Percentiles rank a stretch among this genome's conserved stretches.
Conservation (phyloP, 1,284 basidiomycete species). For the Termitomyces sp. region DNA sequence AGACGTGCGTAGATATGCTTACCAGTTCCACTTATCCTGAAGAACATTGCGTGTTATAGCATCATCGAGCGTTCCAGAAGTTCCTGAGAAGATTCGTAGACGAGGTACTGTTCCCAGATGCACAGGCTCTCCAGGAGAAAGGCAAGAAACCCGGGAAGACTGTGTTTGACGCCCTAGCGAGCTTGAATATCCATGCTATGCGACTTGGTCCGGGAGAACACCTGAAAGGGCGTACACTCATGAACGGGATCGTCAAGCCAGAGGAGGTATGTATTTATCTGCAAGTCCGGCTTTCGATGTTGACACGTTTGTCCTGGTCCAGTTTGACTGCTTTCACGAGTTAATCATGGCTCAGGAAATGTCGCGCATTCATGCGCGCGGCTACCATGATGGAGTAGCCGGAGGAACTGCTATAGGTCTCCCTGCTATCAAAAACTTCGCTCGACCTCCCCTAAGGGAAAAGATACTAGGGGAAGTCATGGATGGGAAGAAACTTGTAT, state of each 20-base stretch:
- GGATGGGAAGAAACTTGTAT: constrained; percentile 27
- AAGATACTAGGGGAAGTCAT: constrained; percentile 65
- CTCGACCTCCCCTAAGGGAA: constrained; percentile 52
- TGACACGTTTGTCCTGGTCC: neutral
- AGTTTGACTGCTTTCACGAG: constrained; percentile 63
- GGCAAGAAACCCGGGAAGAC: constrained; percentile 25
- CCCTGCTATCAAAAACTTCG: constrained; percentile 63
- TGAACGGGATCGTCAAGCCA: constrained; percentile 15
- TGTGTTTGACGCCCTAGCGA: constrained; percentile 24
- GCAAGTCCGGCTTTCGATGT: neutral
- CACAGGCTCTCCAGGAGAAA: constrained; percentile 26
- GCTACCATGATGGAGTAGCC: constrained; percentile 37
- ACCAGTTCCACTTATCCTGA: neutral
- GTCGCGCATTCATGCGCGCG: constrained; percentile 37
- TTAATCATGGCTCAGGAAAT: constrained; percentile 67
- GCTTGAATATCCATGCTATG: constrained; percentile 25
- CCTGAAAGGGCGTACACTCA: constrained; percentile 19
- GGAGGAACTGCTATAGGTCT: constrained; percentile 58
- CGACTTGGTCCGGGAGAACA: constrained; percentile 29
- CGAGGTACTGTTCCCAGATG: constrained; percentile 47
- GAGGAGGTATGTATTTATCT: constrained; percentile 8
- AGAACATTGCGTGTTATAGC: constrained; percentile 24
- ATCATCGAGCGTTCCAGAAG: constrained; percentile 44
- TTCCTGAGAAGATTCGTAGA: constrained; percentile 46
- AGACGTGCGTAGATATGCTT: constrained; percentile 30